A percentile compares a stretch with the other conserved stretches of the same genome.
Evolutionary conservation across 2,329 filamentous ascomycete genomes (phyloP).

Genomic region (Alternaria gansuensis): DNA sequence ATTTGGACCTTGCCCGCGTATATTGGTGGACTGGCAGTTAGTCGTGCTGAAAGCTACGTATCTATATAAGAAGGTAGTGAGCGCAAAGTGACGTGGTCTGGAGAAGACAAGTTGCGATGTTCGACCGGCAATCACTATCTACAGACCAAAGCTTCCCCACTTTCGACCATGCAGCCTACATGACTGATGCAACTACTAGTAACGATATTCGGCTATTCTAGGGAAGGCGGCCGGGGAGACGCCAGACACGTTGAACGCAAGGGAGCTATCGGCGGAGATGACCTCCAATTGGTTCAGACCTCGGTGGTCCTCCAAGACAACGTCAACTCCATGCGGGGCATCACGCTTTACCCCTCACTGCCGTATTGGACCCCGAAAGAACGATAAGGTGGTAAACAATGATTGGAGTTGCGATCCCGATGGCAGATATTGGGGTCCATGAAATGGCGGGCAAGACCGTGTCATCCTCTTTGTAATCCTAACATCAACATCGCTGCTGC

Average conservation of each 20-base stretch:
- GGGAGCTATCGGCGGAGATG: conserved; percentile 15
- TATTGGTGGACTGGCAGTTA: background rate
- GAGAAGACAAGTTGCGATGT: background rate
- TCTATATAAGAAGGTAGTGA: background rate
- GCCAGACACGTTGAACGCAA: conserved; percentile 1
- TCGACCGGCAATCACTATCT: background rate
- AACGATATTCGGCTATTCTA: conserved; percentile 18
- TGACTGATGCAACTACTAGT: conserved; percentile 12
- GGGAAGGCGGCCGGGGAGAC: conserved; percentile 5
- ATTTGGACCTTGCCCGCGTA: background rate
- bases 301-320: conserved; percentile 25
- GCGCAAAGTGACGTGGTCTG: background rate
- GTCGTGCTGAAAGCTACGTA: background rate
- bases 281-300: conserved; percentile 21
- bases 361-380: conserved; percentile 6
- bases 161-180: conserved; percentile 20
- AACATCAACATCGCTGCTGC: conserved; percentile 14
- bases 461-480: background rate
- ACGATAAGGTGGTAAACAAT: conserved; percentile 8
- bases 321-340: conserved; percentile 23
- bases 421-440: conserved; percentile 7
- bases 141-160: conserved; percentile 30
- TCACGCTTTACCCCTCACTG: conserved; percentile 32
- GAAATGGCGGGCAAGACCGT: conserved; percentile 4
- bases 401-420: conserved; percentile 17